Evolutionary conservation across 1,139 yeast genomes (phyloP).

Genomic region (Protomyces macrosporus): DNA sequence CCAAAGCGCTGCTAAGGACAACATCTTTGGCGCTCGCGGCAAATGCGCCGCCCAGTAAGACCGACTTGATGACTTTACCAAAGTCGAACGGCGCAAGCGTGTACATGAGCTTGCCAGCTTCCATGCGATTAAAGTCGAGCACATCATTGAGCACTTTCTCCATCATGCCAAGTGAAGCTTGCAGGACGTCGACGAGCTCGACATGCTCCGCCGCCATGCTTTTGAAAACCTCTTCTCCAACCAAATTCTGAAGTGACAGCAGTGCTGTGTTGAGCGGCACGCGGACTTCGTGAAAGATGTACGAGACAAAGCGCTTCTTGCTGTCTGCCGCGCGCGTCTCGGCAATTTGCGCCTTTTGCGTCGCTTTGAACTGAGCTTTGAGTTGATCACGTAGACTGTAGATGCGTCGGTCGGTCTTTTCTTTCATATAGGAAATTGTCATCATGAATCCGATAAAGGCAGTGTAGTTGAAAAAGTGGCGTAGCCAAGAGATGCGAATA

Average conservation of each 20-base stretch:
- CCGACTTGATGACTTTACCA: slow-evolving; percentile 15
- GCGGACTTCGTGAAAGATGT: slow-evolving; percentile 24
- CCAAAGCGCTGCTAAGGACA: slow-evolving; percentile 1
- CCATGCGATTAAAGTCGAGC: slow-evolving; percentile 25
- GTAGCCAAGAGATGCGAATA: slow-evolving; percentile 2
- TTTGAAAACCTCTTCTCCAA: slow-evolving; percentile 22
- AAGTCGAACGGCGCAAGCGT: slow-evolving; percentile 20
- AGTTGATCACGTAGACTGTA: slow-evolving; percentile 16
- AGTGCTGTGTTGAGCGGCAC: slow-evolving; percentile 22
- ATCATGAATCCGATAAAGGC: slow-evolving; percentile 9
- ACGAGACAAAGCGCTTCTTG: slow-evolving; percentile 21
- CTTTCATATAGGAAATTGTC: slow-evolving; percentile 15
- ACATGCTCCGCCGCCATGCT: slow-evolving; percentile 9
- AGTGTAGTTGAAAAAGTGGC: slow-evolving; percentile 14
- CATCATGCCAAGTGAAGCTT: slow-evolving; percentile 23
- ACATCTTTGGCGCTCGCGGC: slow-evolving; percentile 13
- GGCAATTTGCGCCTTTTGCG: slow-evolving; percentile 21
- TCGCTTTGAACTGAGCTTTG: slow-evolving; percentile 21
- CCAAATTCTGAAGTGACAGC: slow-evolving; percentile 10
- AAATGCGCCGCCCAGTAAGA: slow-evolving; percentile 10
- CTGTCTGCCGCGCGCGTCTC: slow-evolving; percentile 20
- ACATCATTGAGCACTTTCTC: slow-evolving; percentile 24
- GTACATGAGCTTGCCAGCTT: slow-evolving; percentile 21
- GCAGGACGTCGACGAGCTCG: slow-evolving; percentile 22
- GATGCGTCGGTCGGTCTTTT: slow-evolving; percentile 12